Conservation (phyloP, 2,329 filamentous ascomycete genomes). For the Chrysoporthe cubensis region DNA sequence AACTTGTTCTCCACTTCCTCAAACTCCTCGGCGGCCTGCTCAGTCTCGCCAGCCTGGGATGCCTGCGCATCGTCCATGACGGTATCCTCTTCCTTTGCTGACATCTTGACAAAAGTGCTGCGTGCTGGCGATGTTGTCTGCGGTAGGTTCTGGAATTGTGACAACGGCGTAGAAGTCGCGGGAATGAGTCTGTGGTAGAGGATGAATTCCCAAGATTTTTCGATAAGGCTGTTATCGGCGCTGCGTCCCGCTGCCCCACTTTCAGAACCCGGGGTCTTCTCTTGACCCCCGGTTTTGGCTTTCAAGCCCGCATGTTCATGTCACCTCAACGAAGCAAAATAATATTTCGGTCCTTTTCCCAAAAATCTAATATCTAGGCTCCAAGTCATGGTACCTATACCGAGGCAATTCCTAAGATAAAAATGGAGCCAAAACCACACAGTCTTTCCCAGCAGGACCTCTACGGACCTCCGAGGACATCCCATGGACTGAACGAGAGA, state of each 20-base stretch:
- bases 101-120: conserved; percentile 14
- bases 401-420: not conserved
- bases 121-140: not conserved
- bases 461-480: not conserved
- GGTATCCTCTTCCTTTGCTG: conserved; percentile 34
- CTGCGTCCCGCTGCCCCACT: conserved; percentile 15
- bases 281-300: not conserved
- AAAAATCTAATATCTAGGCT: not conserved
- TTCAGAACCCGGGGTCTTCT: conserved; percentile 2
- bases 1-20: conserved; percentile 38
- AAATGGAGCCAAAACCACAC: not conserved
- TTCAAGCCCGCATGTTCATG: not conserved
- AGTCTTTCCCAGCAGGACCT: not conserved
- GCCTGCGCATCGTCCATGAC: conserved; percentile 50
- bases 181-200: conserved; percentile 2
- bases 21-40: conserved; percentile 35
- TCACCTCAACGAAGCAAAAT: not conserved
- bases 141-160: not conserved
- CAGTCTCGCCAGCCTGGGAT: conserved; percentile 42
- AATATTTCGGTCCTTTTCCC: not conserved
- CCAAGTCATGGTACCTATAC: not conserved
- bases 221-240: conserved; percentile 26
- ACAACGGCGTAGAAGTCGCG: not conserved
- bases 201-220: conserved; percentile 24
- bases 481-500: not conserved